phyloP scores from a whole-genome alignment of 768 basidiomycete species.

The Leccinum boreale region DNA sequence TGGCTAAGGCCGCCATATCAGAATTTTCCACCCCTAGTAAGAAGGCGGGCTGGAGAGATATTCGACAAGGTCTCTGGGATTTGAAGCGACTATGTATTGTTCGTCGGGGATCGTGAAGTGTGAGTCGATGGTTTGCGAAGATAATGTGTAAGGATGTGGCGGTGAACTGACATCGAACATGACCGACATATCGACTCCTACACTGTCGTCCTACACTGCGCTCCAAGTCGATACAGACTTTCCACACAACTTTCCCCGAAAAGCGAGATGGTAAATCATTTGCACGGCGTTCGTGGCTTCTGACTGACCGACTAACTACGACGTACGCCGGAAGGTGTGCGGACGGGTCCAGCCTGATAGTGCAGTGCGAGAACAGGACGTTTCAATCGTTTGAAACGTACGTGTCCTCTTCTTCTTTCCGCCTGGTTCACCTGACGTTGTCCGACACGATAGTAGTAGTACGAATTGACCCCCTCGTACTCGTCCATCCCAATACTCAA shows the following conservation, averaged over 20 bases:
- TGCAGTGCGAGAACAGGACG: constrained; percentile 67
- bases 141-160: too few relatives aligned
- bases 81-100: too few relatives aligned
- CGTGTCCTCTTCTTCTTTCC: neutral
- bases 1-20: too few relatives aligned
- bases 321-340: constrained; percentile 53
- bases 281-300: neutral
- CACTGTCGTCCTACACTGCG: constrained; percentile 5
- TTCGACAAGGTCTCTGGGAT: too few relatives aligned
- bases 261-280: constrained; percentile 48
- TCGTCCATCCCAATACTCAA: neutral
- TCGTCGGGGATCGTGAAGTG: too few relatives aligned
- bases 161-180: too few relatives aligned
- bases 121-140: too few relatives aligned
- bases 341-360: constrained; percentile 67
- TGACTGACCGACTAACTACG: neutral
- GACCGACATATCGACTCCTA: constrained; percentile 11
- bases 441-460: neutral
- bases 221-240: constrained; percentile 24
- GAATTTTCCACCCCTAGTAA: too few relatives aligned
- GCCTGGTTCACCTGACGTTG: neutral
- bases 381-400: constrained; percentile 56
- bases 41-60: too few relatives aligned
- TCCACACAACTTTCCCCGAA: constrained; percentile 49
- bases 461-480: neutral